These are phyloP conservation scores for Chrysopogon serrulatus DNA, from an alignment of 176 grass and related monocot species.

Conservation along the genomic window DNA sequence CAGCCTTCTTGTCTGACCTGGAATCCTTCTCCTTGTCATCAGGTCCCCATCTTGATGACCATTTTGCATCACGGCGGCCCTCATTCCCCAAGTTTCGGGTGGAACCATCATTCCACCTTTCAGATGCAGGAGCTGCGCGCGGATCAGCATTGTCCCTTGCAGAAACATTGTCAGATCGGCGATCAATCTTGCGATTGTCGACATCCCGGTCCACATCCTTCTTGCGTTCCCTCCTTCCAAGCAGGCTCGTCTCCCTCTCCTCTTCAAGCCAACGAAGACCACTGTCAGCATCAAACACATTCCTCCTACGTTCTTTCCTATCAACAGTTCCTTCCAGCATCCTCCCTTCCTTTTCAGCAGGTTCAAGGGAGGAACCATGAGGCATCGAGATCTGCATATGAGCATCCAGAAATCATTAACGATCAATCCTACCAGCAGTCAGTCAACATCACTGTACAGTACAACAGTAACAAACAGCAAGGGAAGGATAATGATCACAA, in stretches of 20 bases:
- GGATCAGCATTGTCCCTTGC: conserved; percentile 56
- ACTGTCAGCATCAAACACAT: conserved; percentile 59
- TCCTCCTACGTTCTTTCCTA: conserved; percentile 68
- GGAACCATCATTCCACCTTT: conserved; percentile 59
- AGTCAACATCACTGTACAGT: background rate
- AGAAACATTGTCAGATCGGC: conserved; percentile 60
- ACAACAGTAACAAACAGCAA: background rate
- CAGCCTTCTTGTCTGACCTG: conserved; percentile 70
- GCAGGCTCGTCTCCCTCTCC: conserved; percentile 89
- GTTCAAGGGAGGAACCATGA: conserved; percentile 52
- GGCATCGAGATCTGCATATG: conserved; percentile 21
- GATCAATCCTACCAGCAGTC: background rate
- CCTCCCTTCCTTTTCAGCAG: conserved; percentile 59
- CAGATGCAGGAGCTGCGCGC: conserved; percentile 42
- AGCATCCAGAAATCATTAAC: background rate
- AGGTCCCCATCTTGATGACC: conserved; percentile 97
- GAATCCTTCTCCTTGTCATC: conserved; percentile 89
- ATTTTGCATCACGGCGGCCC: conserved; percentile 68
- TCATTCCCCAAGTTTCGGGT: conserved; percentile 48
- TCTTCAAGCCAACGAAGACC: conserved; percentile 88
- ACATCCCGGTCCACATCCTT: conserved; percentile 81
- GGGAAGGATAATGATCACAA: background rate
- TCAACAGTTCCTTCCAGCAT: conserved; percentile 56
- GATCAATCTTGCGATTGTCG: conserved; percentile 63
- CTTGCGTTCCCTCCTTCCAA: conserved; percentile 74